Evolutionary conservation across 1,284 basidiomycete species (phyloP).

Genomic region (Exsudoporus floridanus): DNA sequence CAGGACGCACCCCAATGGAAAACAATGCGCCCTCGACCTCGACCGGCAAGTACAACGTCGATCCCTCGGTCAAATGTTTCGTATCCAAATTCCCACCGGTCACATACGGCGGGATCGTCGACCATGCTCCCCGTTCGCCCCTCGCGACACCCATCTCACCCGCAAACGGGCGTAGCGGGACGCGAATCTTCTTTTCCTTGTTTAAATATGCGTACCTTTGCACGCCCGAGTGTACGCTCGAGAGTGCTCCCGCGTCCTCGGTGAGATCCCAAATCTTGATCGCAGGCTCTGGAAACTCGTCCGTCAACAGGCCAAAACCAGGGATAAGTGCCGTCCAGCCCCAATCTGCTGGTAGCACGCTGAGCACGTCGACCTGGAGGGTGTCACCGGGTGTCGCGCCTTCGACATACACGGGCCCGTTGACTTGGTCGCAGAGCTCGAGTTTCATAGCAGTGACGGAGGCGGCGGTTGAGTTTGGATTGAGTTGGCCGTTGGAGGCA

Average conservation of each 20-base stretch:
- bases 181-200: constrained; percentile 43
- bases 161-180: constrained; percentile 54
- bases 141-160: constrained; percentile 68
- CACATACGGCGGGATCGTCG: constrained; percentile 60
- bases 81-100: constrained; percentile 66
- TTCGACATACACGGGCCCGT: constrained; percentile 54
- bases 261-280: constrained; percentile 55
- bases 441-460: constrained; percentile 44
- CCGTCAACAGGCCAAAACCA: constrained; percentile 56
- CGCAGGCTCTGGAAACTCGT: constrained; percentile 50
- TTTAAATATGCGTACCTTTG: constrained; percentile 47
- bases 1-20: constrained; percentile 52
- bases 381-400: constrained; percentile 55
- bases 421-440: constrained; percentile 54
- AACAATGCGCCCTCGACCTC: constrained; percentile 60
- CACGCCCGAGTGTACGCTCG: constrained; percentile 8
- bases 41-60: constrained; percentile 57
- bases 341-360: constrained; percentile 53
- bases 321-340: constrained; percentile 61
- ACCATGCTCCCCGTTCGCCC: constrained; percentile 50
- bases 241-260: constrained; percentile 16
- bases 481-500: constrained; percentile 61
- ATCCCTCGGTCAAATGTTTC: constrained; percentile 50
- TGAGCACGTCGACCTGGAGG: constrained; percentile 55
- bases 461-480: constrained; percentile 39